Evolutionary conservation across 108 stramenopile genomes (phyloP).

Genomic region (Ochromonas danica): DNA sequence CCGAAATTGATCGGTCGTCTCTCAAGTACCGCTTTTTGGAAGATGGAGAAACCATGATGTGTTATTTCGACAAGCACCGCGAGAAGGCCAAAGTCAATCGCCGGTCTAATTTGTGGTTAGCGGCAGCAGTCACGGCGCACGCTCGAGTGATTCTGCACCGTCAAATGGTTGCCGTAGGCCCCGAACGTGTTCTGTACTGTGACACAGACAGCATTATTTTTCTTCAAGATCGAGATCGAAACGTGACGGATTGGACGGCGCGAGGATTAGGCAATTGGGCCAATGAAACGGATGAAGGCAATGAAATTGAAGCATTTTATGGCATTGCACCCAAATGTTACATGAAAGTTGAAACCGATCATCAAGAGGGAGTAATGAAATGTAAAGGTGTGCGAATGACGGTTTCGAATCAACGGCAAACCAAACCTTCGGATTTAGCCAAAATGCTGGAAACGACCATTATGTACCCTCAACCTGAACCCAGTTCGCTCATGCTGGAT

Average conservation of each 20-base stretch:
- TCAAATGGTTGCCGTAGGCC: slow-evolving; percentile 13
- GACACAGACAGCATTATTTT: slow-evolving; percentile 16
- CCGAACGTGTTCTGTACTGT: slow-evolving; percentile 14
- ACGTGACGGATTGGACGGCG: slow-evolving; percentile 12
- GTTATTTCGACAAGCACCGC: slow-evolving; percentile 14
- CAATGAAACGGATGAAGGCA: slow-evolving; percentile 15
- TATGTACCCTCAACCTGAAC: slow-evolving; percentile 15
- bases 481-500: slow-evolving; percentile 13
- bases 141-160: slow-evolving; percentile 13
- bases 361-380: slow-evolving; percentile 16
- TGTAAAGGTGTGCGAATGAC: slow-evolving; percentile 15
- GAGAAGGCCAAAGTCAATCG: slow-evolving; percentile 14
- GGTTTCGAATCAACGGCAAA: slow-evolving; percentile 15
- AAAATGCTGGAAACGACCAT: slow-evolving; percentile 15
- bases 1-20: slow-evolving; percentile 14
- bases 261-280: slow-evolving; percentile 13
- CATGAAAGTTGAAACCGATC: slow-evolving; percentile 15
- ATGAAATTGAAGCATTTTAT: slow-evolving; percentile 17
- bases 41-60: slow-evolving; percentile 15
- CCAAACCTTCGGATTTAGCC: slow-evolving; percentile 14
- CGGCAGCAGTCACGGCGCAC: slow-evolving; percentile 12
- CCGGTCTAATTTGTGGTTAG: slow-evolving; percentile 15
- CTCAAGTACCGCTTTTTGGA: slow-evolving; percentile 15
- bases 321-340: slow-evolving; percentile 15
- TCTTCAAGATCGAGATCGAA: slow-evolving; percentile 15